Base-by-base conservation (phyloP, 129 eudicot genomes). In the Flaveria sonorensis region DNA sequence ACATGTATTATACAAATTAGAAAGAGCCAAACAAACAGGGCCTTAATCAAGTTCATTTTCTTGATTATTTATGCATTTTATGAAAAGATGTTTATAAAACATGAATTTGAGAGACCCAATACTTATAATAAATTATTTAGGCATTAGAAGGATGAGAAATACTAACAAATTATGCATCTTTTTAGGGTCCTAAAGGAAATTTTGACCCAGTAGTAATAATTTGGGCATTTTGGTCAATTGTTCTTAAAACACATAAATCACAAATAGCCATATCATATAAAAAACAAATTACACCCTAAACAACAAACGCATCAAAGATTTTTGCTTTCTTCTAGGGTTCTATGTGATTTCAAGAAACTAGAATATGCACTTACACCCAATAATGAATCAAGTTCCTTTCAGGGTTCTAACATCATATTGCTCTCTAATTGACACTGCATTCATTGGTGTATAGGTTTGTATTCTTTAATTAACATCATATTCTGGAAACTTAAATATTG, bases 371-470 rank as follows among this genome's bases (percentile, higher is more conserved):
- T 81, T 82, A 87, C 86, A 13, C 40, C 40, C 40, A 36, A 36
- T 36, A 36, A 36, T 6, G 40, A 36, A 36, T 36, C 40, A 36
- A 19, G 52, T 18, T 53, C 65, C n/a, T 30, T n/a, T 70, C 52
- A 30, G 36, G 66, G 77, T 45, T 74, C 59, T 61, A 61, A 18
- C n/a, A 93, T 70, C 98, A 96, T 61, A 77, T 93, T n/a, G 98
- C 98, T 50, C 98, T 77, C 78, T 93, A 48, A 89, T 93, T 40
- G 98, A 93, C 76, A 93, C 96, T 0, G 90, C 88, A 0, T 93
- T 93, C 71, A 90, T 93, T 55, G 98, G 98, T 59, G 80, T 66
- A 80, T 92, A 77, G 97, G 97, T 87, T 73, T 26, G 46, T 10
- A 2, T 69, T 71, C 19, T 32, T 73, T 16, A 61, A 20, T 39